Conservation (phyloP, 1,284 basidiomycete genomes). For the Xanthoconium separans region DNA sequence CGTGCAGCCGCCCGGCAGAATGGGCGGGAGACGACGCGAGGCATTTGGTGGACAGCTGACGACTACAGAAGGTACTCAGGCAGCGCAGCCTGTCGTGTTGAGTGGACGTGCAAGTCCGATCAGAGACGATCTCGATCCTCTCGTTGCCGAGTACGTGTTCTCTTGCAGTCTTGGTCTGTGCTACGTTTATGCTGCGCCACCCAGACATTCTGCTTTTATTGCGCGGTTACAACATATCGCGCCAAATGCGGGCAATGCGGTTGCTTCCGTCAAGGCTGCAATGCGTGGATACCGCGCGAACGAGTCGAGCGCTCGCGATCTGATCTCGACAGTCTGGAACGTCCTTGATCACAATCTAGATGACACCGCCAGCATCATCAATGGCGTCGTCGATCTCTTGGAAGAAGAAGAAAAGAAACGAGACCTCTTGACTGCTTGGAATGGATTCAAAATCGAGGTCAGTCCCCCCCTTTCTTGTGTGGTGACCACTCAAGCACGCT, state of each 20-base stretch:
- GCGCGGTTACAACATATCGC: conserved; percentile 67
- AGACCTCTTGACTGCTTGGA: conserved; percentile 76
- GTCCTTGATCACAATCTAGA: conserved; percentile 80
- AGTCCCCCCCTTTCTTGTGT: not conserved
- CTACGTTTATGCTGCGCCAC: conserved; percentile 1
- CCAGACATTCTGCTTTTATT: conserved; percentile 71
- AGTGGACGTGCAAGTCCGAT: conserved; percentile 44
- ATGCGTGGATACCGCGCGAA: conserved; percentile 77
- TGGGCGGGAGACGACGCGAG: conserved; percentile 49
- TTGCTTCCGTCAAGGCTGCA: conserved; percentile 77
- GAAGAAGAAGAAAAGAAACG: conserved; percentile 84
- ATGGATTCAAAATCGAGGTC: conserved; percentile 82
- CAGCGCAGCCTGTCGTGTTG: conserved; percentile 26
- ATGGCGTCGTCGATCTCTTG: conserved; percentile 77
- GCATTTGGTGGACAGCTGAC: conserved; percentile 70
- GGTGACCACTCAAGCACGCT: not conserved
- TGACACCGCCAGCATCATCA: conserved; percentile 74
- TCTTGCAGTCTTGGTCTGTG: not conserved
- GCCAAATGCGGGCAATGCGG: conserved; percentile 68
- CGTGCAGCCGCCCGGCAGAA: conserved; percentile 34
- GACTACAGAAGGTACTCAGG: conserved; percentile 32
- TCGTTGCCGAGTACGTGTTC: conserved; percentile 49
- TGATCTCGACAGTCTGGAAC: conserved; percentile 86
- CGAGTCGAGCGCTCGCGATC: conserved; percentile 80
- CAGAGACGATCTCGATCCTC: conserved; percentile 51